Base-by-base conservation (phyloP, 1,139 yeast species). In the Geotrichum macrosporum region DNA sequence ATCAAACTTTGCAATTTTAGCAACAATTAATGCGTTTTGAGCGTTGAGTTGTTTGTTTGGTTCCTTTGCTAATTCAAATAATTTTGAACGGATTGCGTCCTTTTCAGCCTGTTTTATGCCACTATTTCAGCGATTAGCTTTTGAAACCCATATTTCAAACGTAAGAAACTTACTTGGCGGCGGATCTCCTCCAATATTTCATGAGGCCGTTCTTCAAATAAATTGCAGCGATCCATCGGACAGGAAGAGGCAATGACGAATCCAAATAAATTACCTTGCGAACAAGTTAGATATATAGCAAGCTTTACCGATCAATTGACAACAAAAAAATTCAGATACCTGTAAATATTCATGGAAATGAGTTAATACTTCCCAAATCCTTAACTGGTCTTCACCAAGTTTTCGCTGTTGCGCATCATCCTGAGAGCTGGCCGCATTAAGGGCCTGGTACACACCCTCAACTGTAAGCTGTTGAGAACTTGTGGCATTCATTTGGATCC, bases 161-260 rank as follows among this genome's bases (percentile, higher is more conserved):
- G 21, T 21, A 26, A 61, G n/a, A 13, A 12, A 44, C 47, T 32
- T 21, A 39, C 37, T 35, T 57, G 33, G 63, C 67, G 24, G 86
- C 72, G 0, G 87, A 73, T 0, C 81, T 70, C 50, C 96, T 71
- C 97, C 97, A 89, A 58, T 79, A 80, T 57, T 75, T 79, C 27
- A 86, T 95, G 20, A 86, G 70, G 1, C 95, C 94, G 64, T 89
- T 92, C 60, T 92, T 92, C 63, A 92, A 78, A 55, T 84, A 84
- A 37, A 92, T 89, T 3, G 87, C 74, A 0, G 96, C 89, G 35
- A 89, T 69, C 95, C 95, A 87, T 59, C 97, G 71, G 6, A 78
- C 71, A 51, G 83, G 85, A 24, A 82, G 65, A 0, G 86, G 75
- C 13, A 77, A 57, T 0, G 78, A 73, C 4, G 72, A 63, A 54